Percentiles rank a stretch among this genome's conserved stretches.
These are phyloP conservation scores for Macadamia tetraphylla DNA, from an alignment of 164 flowering plant species.

Conservation along the genomic window DNA sequence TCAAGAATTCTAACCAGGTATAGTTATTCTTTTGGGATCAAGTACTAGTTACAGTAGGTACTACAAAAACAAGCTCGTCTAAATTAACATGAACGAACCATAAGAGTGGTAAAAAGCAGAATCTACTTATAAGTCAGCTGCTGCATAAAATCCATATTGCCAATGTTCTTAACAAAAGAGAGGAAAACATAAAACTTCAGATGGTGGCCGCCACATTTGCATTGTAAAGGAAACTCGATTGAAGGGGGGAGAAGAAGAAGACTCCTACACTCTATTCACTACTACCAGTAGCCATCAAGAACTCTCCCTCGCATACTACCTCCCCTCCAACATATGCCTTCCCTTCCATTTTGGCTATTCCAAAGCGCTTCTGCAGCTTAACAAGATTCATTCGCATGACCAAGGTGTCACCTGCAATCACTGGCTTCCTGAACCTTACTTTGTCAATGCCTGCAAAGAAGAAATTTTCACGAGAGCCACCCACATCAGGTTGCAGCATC, in stretches of 20 bases:
- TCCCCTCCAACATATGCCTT: slow-evolving; percentile 94
- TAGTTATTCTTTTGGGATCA: too few species aligned
- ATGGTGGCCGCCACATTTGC: background rate
- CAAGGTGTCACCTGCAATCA: slow-evolving; percentile 87
- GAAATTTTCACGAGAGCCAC: slow-evolving; percentile 79
- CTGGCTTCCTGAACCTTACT: slow-evolving; percentile 92
- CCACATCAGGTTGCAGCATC: slow-evolving; percentile 94
- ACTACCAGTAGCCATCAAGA: slow-evolving; percentile 79
- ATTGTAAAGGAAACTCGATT: background rate
- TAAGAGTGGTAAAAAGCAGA: too few species aligned
- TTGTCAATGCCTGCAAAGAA: slow-evolving; percentile 98
- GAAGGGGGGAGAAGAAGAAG: background rate
- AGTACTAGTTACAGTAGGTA: too few species aligned
- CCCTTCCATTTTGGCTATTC: slow-evolving; percentile 92
- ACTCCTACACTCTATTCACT: slow-evolving; percentile 24
- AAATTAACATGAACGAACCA: too few species aligned
- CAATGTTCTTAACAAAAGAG: too few species aligned
- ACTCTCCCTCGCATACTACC: slow-evolving; percentile 93
- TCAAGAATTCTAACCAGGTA: too few species aligned
- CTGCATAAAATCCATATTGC: too few species aligned
- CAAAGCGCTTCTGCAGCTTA: slow-evolving; percentile 77
- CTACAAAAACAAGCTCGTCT: too few species aligned
- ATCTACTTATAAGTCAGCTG: too few species aligned
- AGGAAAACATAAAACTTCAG: too few species aligned
- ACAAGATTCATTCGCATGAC: slow-evolving; percentile 88